phyloP scores from a whole-genome alignment of 192 early-diverging fungal species.

The Powellomyces hirtus region DNA sequence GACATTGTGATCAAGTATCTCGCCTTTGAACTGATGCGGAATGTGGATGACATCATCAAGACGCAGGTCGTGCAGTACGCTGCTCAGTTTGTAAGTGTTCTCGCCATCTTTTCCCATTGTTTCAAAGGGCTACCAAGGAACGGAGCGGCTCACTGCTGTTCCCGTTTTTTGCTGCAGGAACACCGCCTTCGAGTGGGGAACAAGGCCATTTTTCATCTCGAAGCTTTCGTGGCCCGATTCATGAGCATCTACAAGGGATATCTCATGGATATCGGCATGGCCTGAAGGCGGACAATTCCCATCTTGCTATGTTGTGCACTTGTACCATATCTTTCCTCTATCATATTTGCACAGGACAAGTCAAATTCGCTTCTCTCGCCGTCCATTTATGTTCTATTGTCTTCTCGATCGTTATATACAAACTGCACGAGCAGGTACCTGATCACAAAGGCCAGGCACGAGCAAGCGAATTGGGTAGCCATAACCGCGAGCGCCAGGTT shows the following conservation, averaged over 20 bases:
- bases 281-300: too few species aligned
- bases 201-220: conserved; percentile 93
- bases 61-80: conserved; percentile 67
- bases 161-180: too few species aligned
- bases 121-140: too few species aligned
- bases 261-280: conserved; percentile 37
- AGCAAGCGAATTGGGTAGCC: conserved; percentile 65
- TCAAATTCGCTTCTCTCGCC: not conserved
- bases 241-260: conserved; percentile 91
- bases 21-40: conserved; percentile 67
- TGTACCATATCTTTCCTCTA: too few species aligned
- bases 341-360: not conserved
- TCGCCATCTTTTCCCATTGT: not conserved
- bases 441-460: conserved; percentile 73
- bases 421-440: conserved; percentile 77
- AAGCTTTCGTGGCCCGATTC: conserved; percentile 87
- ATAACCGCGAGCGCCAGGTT: conserved; percentile 51
- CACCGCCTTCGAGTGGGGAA: conserved; percentile 80
- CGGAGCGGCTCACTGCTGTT: too few species aligned
- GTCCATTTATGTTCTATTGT: conserved; percentile 9
- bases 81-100: conserved; percentile 67
- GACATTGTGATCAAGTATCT: conserved; percentile 78
- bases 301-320: too few species aligned
- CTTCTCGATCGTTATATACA: conserved; percentile 61
- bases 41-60: conserved; percentile 68